These are phyloP conservation scores for Mycena citricolor DNA, from an alignment of 1,284 basidiomycete genomes.

Conservation along the genomic window DNA sequence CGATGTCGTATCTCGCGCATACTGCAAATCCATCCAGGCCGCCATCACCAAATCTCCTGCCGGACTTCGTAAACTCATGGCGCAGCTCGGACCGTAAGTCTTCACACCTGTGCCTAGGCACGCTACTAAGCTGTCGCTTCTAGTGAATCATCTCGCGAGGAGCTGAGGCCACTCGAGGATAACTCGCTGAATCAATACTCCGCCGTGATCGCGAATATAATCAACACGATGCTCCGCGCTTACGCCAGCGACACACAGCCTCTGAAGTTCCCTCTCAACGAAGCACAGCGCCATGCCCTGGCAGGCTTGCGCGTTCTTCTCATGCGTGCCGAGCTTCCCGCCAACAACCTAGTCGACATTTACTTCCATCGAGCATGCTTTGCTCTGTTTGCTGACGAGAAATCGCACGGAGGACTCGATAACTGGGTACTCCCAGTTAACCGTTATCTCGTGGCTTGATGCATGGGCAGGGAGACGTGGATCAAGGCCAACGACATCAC, in stretches of 20 bases:
- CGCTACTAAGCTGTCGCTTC: not conserved
- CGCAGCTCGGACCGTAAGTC: not conserved
- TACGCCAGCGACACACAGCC: not conserved
- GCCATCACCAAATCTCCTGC: no score
- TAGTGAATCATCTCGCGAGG: not conserved
- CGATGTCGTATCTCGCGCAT: no score
- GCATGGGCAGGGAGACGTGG: not conserved
- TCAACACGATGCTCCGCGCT: not conserved
- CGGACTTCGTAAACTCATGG: no score
- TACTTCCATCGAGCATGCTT: not conserved
- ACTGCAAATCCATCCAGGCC: no score
- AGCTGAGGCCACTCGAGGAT: not conserved
- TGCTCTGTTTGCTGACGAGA: not conserved
- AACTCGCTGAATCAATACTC: not conserved
- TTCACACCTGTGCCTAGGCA: not conserved
- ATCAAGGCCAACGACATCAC: not conserved
- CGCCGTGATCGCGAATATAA: not conserved
- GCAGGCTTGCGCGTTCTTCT: not conserved
- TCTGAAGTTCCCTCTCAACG: not conserved
- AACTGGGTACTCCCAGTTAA: not conserved
- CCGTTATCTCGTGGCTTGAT: constrained; percentile 2
- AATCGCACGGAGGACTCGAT: not conserved
- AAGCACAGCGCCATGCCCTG: not conserved
- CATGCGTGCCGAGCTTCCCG: no score
- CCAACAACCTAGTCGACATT: no score